Percentiles rank a stretch among this genome's conserved stretches.
Conservation (phyloP, 1,284 basidiomycete genomes). For the Amylostereum areolatum region DNA sequence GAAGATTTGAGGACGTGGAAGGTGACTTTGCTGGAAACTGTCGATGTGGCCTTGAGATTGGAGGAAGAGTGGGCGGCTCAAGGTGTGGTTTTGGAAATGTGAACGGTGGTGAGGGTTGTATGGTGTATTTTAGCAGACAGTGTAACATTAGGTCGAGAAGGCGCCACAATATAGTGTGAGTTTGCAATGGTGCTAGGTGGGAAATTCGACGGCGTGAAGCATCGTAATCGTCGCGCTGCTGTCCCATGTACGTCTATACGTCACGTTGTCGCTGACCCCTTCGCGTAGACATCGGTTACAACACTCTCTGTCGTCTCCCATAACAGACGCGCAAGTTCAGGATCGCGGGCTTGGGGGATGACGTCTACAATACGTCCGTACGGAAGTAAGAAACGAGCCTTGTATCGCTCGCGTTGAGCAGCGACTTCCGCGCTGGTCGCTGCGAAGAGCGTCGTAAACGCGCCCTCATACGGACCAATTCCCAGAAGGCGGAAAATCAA, state of each 20-base stretch:
- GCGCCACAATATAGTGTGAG: no score
- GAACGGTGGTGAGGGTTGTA: neutral
- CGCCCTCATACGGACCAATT: slow-evolving; percentile 31
- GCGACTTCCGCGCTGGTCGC: slow-evolving; percentile 35
- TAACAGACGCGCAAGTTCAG: slow-evolving; percentile 36
- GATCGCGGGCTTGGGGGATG: slow-evolving; percentile 22
- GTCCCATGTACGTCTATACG: no score
- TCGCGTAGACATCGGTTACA: slow-evolving; percentile 13
- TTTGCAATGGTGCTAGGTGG: no score
- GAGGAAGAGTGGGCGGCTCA: slow-evolving; percentile 18
- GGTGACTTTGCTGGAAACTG: slow-evolving; percentile 16
- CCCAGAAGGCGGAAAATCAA: slow-evolving; percentile 24
- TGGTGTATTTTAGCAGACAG: neutral
- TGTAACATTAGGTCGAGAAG: no score
- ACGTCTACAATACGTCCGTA: slow-evolving; percentile 24
- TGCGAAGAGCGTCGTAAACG: slow-evolving; percentile 38
- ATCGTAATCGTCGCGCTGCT: no score
- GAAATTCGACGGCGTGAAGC: no score
- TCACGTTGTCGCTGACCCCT: neutral
- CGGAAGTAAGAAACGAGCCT: slow-evolving; percentile 37
- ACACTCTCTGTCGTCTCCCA: slow-evolving; percentile 37
- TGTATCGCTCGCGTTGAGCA: slow-evolving; percentile 31
- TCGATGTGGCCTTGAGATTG: slow-evolving; percentile 16
- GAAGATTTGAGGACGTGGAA: slow-evolving; percentile 14
- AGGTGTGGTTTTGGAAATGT: slow-evolving; percentile 7